Base-by-base conservation (phyloP, 2,329 filamentous ascomycete genomes). In the Celoporthe dispersa region DNA sequence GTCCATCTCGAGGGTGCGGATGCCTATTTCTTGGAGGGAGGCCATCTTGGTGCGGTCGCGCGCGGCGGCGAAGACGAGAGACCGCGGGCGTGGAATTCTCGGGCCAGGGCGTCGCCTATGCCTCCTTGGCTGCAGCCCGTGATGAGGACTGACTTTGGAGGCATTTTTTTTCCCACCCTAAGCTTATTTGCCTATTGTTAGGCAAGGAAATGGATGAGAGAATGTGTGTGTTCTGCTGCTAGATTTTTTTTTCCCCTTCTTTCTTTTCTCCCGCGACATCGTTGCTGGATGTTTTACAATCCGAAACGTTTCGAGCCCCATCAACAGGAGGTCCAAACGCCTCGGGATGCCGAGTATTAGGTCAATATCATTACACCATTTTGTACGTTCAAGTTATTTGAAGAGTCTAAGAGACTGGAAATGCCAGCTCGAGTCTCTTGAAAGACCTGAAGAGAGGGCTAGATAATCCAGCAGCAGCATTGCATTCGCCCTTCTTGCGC, bases 1-100 rank as follows among this genome's bases (percentile, higher is more conserved):
- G 69, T 85, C 83, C 1, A 85, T 75, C 3, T 74, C 63, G 16
- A 85, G 69, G 2, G 80, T 80, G 39, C 79, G 77, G 63, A 85
- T 76, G 60, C 76, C 81, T 53, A 77, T 66, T 7, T 75, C 74
- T 7, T 74, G 69, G 25, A 81, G 74, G 31, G 79, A 75, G 3
- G 73, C 53, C 19, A 81, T 74, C 65, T 80, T 81, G 48, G 75
- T 71, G 1, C 75, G 74, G 64, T 77, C 78, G 22, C 82, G 77
- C 5, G 80, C 79, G 1, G 83, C 81, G 0, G 82, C 82, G 68
- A 82, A 80, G 37, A 84, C 82, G 12, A 77, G 31, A 79, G 75
- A 1, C 81, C 82, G 37, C 75, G 74, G 1, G 73, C 67, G 70
- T 81, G 79, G 69, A 83, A 81, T 55, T 80, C 80, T 25, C 75